phyloP scores from a whole-genome alignment of 1,139 yeast species.

The Candida albicans region DNA sequence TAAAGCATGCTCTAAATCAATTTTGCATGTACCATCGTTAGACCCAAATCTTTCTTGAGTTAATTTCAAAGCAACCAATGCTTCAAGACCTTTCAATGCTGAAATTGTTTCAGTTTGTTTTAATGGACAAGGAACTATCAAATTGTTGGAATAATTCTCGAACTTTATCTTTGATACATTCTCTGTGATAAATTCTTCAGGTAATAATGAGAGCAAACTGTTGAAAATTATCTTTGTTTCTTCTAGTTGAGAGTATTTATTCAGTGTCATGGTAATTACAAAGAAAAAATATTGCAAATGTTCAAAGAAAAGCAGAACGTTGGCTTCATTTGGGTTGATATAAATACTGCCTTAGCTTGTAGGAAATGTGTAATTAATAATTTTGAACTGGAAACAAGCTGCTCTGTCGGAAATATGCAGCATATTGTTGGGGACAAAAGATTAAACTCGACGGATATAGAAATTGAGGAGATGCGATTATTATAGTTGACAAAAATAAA shows the following conservation, averaged over 20 bases:
- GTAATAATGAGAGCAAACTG: constrained; percentile 11
- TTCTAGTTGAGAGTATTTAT: constrained; percentile 14
- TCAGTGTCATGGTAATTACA: constrained; percentile 7
- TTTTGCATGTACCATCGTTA: constrained; percentile 10
- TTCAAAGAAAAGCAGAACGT: no score
- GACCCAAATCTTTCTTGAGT: constrained; percentile 22
- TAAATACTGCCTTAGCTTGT: no score
- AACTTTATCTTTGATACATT: constrained; percentile 17
- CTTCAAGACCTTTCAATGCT: constrained; percentile 30
- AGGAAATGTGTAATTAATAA: no score
- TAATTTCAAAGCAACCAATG: constrained; percentile 23
- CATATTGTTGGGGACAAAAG: no score
- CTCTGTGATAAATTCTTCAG: constrained; percentile 17
- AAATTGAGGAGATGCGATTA: no score
- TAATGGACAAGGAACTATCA: constrained; percentile 27
- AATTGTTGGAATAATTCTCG: constrained; percentile 16
- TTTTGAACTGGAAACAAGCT: no score
- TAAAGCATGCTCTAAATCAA: constrained; percentile 28
- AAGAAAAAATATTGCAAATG: not conserved
- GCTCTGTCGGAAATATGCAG: no score
- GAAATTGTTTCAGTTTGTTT: constrained; percentile 29
- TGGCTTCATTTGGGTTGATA: no score
- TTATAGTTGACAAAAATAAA: no score
- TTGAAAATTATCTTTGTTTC: constrained; percentile 20
- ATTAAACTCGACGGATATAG: no score